phyloP scores from a whole-genome alignment of 83 land plant species.

The Isoetes engelmannii region DNA sequence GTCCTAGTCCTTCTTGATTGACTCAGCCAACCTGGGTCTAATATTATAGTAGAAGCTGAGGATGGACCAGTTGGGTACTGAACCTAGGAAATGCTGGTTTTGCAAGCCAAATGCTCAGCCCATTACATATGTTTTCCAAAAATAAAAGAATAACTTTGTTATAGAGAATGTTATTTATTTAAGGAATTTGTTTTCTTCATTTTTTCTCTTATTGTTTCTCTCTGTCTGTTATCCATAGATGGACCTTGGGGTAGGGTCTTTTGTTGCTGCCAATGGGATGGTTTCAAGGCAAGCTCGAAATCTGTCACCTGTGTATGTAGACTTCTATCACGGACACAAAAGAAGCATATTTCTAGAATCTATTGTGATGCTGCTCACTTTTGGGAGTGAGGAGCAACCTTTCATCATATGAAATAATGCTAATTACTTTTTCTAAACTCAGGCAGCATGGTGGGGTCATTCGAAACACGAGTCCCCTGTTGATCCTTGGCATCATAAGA shows the following conservation, averaged over 20 bases:
- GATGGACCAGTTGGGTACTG: too few relatives aligned
- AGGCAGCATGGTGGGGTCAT: slow-evolving; percentile 52
- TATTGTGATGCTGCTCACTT: background rate
- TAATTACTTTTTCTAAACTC: background rate
- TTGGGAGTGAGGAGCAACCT: background rate
- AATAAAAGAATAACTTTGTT: too few relatives aligned
- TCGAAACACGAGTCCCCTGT: slow-evolving; percentile 51
- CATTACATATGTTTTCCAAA: too few relatives aligned
- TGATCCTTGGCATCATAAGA: slow-evolving; percentile 65
- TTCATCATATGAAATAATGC: background rate
- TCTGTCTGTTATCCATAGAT: slow-evolving; percentile 42
- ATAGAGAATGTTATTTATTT: too few relatives aligned
- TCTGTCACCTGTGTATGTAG: slow-evolving; percentile 45
- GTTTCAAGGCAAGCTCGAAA: slow-evolving; percentile 86
- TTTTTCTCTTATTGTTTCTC: background rate
- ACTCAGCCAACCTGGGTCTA: too few relatives aligned
- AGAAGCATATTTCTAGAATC: too few relatives aligned
- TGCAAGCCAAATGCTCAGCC: too few relatives aligned
- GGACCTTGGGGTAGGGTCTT: slow-evolving; percentile 96
- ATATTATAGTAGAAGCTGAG: too few relatives aligned
- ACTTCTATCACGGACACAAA: too few relatives aligned
- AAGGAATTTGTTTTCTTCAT: background rate
- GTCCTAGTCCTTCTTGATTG: too few relatives aligned
- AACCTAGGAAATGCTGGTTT: too few relatives aligned
- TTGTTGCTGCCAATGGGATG: slow-evolving; percentile 76